Percentiles rank a stretch among this genome's conserved stretches.
Conservation (phyloP, 2,329 filamentous ascomycete species). For the Cordyceps cicadae region DNA sequence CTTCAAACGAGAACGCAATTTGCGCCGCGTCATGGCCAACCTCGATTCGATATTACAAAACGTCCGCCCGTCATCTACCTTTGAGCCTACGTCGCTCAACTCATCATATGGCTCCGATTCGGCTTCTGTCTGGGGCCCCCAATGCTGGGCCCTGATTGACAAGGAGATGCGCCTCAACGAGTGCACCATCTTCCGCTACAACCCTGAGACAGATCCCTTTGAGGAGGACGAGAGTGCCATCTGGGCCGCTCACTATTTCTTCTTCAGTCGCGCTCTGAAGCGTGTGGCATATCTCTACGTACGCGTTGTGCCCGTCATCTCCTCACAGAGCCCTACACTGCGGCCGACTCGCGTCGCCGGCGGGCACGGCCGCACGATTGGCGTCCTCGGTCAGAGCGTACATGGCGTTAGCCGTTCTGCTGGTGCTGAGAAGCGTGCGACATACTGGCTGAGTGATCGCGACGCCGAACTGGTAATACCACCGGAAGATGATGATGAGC, state of each 20-base stretch:
- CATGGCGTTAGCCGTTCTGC: slow-evolving; percentile 4
- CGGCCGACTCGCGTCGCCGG: slow-evolving; percentile 24
- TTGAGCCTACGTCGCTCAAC: slow-evolving; percentile 35
- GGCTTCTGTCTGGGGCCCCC: slow-evolving; percentile 68
- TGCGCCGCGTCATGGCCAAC: slow-evolving; percentile 75
- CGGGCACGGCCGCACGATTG: slow-evolving; percentile 16
- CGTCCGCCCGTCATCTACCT: slow-evolving; percentile 56
- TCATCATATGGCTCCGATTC: slow-evolving; percentile 37
- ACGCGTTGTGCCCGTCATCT: slow-evolving; percentile 74
- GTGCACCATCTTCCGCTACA: slow-evolving; percentile 84
- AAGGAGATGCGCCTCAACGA: slow-evolving; percentile 89
- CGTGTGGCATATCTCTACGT: slow-evolving; percentile 91
- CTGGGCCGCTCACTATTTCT: slow-evolving; percentile 95
- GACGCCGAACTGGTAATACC: slow-evolving; percentile 39
- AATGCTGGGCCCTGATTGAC: slow-evolving; percentile 88
- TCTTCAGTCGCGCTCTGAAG: slow-evolving; percentile 90
- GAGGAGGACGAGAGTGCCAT: slow-evolving; percentile 88
- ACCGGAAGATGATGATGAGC: slow-evolving; percentile 39
- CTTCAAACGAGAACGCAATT: slow-evolving; percentile 74
- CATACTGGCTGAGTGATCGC: slow-evolving; percentile 77
- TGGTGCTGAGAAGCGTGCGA: slow-evolving; percentile 59
- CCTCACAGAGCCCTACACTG: slow-evolving; percentile 48
- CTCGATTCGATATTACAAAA: slow-evolving; percentile 84
- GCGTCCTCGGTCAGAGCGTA: slow-evolving; percentile 9
- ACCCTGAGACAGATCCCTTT: slow-evolving; percentile 82